Evolutionary conservation across 331 rosid species (phyloP), one percentile per base, ranked within the genome.

Genomic region (Prunus yedoensis): DNA sequence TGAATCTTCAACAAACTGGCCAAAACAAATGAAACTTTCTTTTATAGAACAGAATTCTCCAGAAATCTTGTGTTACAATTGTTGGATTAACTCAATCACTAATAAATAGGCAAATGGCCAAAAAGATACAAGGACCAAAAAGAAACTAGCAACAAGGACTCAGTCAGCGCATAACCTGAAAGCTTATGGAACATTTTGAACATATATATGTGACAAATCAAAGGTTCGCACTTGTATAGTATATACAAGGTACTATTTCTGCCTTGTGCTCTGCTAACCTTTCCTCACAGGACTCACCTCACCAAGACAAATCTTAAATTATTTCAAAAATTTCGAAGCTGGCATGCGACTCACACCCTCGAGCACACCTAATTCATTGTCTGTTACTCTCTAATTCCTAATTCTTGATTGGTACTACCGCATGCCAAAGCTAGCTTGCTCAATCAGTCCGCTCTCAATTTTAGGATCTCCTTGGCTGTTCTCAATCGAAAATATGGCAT

Each of bases 401-500:
- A 58, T 41, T 20, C 43, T 35, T 60, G 45, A 45, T 35, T 20
- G 45, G 56, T 15, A n/a, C 59, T 27, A 28, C 45, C 2, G 20
- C 49, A 71, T 16, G 58, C 9, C 58, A 61, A 74, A 10, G 12
- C 51, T 69, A 15, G 17, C 30, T 57, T 58, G 49, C 70, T 67
- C n/a, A 54, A 80, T 84, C 85, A 94, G 76, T 94, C 87, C 2
- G 98, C 97, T 87, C 81, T 86, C 87, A 90, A 76, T 78, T 81
- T 89, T 76, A 91, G 82, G 78, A 91, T 85, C 79, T 94, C 98
- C 82, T 91, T 94, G 0, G 91, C 97, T 59, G 93, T 94, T 78
- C 88, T 84, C 58, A 45, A 87, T 75, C 97, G 93, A 60, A 94
- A 94, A 85, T 91, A 91, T 62, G 93, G 88, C 98, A 94, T 91